Percentiles rank a stretch among this genome's conserved stretches.
These are phyloP conservation scores for Porcisia deanei DNA, from an alignment of 208 protist genomes.

Conservation along the genomic window DNA sequence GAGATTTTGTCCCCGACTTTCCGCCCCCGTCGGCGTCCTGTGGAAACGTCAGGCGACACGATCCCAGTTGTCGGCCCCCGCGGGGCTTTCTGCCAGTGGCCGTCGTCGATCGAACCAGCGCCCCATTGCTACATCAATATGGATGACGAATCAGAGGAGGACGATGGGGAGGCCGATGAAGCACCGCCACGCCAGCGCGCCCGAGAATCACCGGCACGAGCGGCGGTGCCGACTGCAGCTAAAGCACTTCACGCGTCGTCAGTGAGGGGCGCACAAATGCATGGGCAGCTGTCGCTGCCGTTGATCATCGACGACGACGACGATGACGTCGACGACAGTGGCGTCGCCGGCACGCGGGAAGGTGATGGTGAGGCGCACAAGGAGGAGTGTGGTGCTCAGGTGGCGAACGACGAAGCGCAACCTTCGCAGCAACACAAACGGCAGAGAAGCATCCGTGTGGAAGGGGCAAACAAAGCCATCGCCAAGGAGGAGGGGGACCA, in stretches of 20 bases:
- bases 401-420: not conserved
- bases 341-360: not conserved
- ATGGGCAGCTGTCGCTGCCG: not conserved
- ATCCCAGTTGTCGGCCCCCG: not conserved
- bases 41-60: conserved; percentile 1
- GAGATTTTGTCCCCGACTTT: conserved; percentile 69
- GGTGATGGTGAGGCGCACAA: not conserved
- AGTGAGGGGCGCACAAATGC: not conserved
- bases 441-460: not conserved
- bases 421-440: not conserved
- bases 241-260: not conserved
- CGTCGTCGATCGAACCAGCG: not conserved
- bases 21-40: conserved; percentile 41
- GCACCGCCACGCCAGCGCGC: conserved; percentile 1
- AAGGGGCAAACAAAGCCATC: conserved; percentile 3
- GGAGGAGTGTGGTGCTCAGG: not conserved
- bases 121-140: conserved; percentile 15
- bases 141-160: conserved; percentile 22
- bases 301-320: conserved; percentile 19
- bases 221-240: not conserved
- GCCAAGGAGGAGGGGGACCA: conserved; percentile 11
- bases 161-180: conserved; percentile 16
- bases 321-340: conserved; percentile 8
- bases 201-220: not conserved
- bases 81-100: not conserved